A percentile compares a stretch with the other conserved stretches of the same genome.
These are phyloP conservation scores for Fusarium lateritium DNA, from an alignment of 2,329 filamentous ascomycete genomes.

Conservation along the genomic window DNA sequence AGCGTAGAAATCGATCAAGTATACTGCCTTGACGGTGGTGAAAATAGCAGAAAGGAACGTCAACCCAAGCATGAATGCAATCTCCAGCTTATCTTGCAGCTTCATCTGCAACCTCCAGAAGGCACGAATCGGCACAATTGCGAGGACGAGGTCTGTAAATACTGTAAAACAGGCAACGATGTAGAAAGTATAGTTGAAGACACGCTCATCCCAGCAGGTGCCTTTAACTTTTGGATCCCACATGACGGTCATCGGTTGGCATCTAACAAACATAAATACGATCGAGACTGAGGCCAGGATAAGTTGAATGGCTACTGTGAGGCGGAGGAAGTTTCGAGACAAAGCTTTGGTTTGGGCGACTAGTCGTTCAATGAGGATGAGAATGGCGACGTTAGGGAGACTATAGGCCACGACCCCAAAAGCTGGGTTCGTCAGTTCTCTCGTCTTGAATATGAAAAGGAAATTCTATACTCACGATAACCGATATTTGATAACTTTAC, in stretches of 20 bases:
- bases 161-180: constrained; percentile 27
- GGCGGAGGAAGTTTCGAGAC: constrained; percentile 7
- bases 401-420: constrained; percentile 28
- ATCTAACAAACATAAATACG: constrained; percentile 16
- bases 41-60: constrained; percentile 25
- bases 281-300: constrained; percentile 4
- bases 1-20: constrained; percentile 12
- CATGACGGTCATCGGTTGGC: not conserved
- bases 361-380: constrained; percentile 30
- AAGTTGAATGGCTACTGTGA: constrained; percentile 7
- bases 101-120: constrained; percentile 31
- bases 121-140: constrained; percentile 12
- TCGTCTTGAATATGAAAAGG: rapidly evolving
- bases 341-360: constrained; percentile 11
- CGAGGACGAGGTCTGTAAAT: constrained; percentile 25
- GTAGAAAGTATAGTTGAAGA: constrained; percentile 36
- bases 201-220: constrained; percentile 7
- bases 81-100: constrained; percentile 23
- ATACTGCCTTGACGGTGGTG: constrained; percentile 14
- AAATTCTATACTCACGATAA: constrained; percentile 4
- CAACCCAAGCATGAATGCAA: constrained; percentile 27
- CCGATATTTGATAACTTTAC: constrained; percentile 3
- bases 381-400: constrained; percentile 28
- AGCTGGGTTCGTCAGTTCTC: not conserved
- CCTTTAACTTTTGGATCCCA: constrained; percentile 11